Conservation (phyloP, 352 stramenopile species). For the Achlya hypogyna region DNA sequence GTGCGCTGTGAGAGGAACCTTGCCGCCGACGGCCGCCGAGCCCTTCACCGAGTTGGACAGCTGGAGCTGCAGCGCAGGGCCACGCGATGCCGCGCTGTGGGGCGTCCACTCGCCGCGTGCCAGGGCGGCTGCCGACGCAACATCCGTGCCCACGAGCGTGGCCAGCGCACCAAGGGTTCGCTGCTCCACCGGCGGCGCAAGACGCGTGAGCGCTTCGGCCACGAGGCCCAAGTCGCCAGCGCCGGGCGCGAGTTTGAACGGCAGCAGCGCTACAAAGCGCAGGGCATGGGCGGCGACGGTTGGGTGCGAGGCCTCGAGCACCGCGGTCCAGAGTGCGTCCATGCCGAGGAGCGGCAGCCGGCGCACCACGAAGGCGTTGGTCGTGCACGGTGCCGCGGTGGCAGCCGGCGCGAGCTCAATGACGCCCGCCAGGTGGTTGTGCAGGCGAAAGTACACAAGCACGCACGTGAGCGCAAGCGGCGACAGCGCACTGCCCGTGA, state of each 20-base stretch:
- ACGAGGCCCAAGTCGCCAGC: background rate
- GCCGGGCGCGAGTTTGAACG: background rate
- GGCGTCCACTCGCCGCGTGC: conserved; percentile 2
- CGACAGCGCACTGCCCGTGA: background rate
- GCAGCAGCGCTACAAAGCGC: conserved; percentile 12
- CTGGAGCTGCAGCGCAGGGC: background rate
- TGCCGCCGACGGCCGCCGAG: conserved; percentile 13
- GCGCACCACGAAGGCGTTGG: conserved; percentile 14
- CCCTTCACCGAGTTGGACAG: conserved; percentile 20
- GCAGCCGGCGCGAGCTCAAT: conserved; percentile 4
- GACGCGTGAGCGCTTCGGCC: background rate
- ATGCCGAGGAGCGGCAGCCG: background rate
- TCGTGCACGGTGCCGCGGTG: background rate
- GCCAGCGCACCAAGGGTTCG: background rate
- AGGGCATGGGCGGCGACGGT: conserved; percentile 11
- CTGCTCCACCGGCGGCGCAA: background rate
- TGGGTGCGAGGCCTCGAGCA: background rate
- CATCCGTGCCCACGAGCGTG: conserved; percentile 15
- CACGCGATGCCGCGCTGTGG: conserved; percentile 11
- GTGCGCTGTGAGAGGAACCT: conserved; percentile 8
- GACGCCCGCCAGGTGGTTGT: conserved; percentile 4
- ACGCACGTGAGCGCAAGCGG: conserved; percentile 11
- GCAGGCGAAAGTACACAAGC: conserved; percentile 16
- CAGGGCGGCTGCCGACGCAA: conserved; percentile 5
- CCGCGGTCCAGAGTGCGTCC: conserved; percentile 12